phyloP scores from a whole-genome alignment of 208 protist genomes.

The Crithidia bombi region DNA sequence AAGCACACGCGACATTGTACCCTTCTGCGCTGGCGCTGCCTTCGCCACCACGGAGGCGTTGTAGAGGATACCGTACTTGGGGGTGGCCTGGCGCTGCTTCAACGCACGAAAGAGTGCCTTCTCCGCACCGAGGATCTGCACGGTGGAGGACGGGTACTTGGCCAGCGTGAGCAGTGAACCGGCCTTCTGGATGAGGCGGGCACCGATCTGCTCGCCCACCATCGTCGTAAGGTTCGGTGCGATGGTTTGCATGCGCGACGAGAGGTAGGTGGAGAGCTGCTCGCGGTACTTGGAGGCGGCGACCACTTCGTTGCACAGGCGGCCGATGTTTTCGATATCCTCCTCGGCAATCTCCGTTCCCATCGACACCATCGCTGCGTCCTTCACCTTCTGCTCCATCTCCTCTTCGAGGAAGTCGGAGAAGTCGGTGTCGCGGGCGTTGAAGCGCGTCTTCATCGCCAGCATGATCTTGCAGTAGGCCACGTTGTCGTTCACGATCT shows the following conservation, averaged over 20 bases:
- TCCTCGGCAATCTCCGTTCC: conserved; percentile 98
- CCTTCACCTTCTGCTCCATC: conserved; percentile 93
- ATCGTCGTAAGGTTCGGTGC: conserved; percentile 99
- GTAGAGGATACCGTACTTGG: conserved; percentile 99
- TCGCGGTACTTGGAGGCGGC: conserved; percentile 94
- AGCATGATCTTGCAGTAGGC: conserved; percentile 96
- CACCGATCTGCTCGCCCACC: conserved; percentile 98
- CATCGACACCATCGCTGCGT: conserved; percentile 98
- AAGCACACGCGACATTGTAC: conserved; percentile 96
- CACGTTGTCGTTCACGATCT: conserved; percentile 97
- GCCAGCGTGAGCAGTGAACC: conserved; percentile 98
- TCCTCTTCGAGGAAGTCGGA: conserved; percentile 97
- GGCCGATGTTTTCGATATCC: conserved; percentile 94
- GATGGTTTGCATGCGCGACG: conserved; percentile 97
- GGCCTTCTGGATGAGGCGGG: conserved; percentile 98
- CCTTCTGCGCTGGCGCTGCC: conserved; percentile 93
- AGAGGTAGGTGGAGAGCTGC: conserved; percentile 97
- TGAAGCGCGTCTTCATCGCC: conserved; percentile 91
- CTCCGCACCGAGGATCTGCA: conserved; percentile 99
- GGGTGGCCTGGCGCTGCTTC: conserved; percentile 99
- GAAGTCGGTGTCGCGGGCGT: conserved; percentile 93
- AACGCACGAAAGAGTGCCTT: conserved; percentile 98
- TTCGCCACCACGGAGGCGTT: conserved; percentile 98
- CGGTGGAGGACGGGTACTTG: conserved; percentile 98
- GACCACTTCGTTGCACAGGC: conserved; percentile 94